phyloP scores from a whole-genome alignment of 495 filamentous ascomycete genomes.

The Podospora tetraspora region DNA sequence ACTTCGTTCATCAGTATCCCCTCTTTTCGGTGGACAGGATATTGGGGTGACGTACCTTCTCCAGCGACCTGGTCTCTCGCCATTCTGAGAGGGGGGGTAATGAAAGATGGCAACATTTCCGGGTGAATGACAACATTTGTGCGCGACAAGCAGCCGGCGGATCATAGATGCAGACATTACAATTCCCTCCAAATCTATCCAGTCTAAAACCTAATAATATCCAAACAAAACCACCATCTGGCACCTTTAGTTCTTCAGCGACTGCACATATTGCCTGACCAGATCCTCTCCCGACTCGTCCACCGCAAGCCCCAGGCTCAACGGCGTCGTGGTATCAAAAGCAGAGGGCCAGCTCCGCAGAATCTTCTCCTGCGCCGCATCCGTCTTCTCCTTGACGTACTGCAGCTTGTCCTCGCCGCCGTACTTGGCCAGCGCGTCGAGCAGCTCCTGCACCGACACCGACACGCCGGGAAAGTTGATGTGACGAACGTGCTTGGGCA shows the following conservation, averaged over 20 bases:
- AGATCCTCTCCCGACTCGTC: conserved; percentile 40
- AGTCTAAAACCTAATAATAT: background rate
- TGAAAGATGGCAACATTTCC: conserved; percentile 6
- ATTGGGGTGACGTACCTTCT: background rate
- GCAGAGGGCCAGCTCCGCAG: conserved; percentile 68
- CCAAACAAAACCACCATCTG: background rate
- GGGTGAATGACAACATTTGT: conserved; percentile 5
- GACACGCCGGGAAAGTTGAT: conserved; percentile 72
- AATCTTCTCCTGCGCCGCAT: conserved; percentile 62
- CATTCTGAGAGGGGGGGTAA: background rate
- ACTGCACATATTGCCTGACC: conserved; percentile 39
- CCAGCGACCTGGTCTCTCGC: conserved; percentile 1
- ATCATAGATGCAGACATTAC: background rate
- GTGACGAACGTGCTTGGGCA: conserved; percentile 53
- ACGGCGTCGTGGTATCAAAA: conserved; percentile 56
- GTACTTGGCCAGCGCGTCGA: conserved; percentile 64
- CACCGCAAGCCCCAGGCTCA: conserved; percentile 54
- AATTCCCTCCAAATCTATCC: background rate
- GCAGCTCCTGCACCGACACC: conserved; percentile 66
- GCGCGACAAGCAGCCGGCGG: background rate
- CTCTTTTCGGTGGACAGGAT: background rate
- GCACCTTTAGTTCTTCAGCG: conserved; percentile 20
- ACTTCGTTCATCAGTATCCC: background rate
- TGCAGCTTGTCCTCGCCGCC: conserved; percentile 63
- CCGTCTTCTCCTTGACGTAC: conserved; percentile 60